Base-by-base conservation (phyloP, 108 stramenopile genomes). In the Nitzschia sp. region DNA sequence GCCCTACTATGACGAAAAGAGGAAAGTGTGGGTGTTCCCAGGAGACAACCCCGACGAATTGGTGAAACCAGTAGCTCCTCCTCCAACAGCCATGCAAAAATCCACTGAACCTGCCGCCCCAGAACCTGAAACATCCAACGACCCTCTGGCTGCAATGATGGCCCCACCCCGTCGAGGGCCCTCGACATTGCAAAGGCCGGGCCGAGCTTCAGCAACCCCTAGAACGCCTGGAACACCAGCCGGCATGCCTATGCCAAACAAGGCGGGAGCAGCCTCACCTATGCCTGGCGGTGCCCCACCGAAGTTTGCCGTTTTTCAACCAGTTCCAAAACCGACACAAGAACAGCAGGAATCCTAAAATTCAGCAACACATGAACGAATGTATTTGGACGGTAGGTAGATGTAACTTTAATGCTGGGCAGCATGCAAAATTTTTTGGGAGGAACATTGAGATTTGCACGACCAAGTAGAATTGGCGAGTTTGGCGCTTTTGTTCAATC, bases 71-170 rank as follows among this genome's bases (percentile, higher is more conserved):
- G 61, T 90, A 19, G 86, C 86, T 10, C 94, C 91, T 42, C 94
- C 94, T 7, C 89, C 94, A 8, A 91, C 79, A 34, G 73, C 67
- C 7, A 62, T 72, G 12, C 63, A 57, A 11, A 65, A 57, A 12
- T 26, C 78, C 20, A 59, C 62, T 2, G 73, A 67, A 26, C 46
- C 29, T 37, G 41, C 55, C 21, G 39, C 54, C 26, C 63, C 67
- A 6, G 65, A 53, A 39, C 69, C 72, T 15, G 60, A 61, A 12
- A 68, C 65, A 11, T 53, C 76, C 7, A 83, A 74, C 56, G 94
- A 95, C 79, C 91, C 94, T n/a, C 70, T 95, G 14, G 86, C 91
- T 29, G 86, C 89, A 22, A 76, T 95, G 82, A 95, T 95, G 94
- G 94, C 94, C 26, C 94, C 92, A 19, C 92, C 93, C 52, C 80